Evolutionary conservation across 352 stramenopile species (phyloP).

Genomic region (Lagenidium sp.): DNA sequence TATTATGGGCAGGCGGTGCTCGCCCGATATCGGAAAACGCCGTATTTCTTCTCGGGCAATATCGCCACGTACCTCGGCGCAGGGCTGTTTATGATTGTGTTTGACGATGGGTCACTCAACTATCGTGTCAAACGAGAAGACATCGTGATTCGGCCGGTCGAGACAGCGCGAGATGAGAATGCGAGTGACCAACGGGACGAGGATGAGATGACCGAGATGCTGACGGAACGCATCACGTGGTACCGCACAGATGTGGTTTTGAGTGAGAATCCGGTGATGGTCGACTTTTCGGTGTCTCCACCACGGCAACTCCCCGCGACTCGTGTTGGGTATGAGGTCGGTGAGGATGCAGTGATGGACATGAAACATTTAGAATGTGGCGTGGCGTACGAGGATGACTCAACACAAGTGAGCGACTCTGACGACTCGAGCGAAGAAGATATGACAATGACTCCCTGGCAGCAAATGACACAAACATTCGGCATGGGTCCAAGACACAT

Average conservation of each 20-base stretch:
- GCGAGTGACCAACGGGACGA: background rate
- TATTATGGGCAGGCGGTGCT: constrained; percentile 54
- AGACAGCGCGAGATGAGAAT: background rate
- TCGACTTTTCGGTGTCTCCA: constrained; percentile 22
- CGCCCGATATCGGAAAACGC: constrained; percentile 55
- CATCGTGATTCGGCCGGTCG: constrained; percentile 29
- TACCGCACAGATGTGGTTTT: constrained; percentile 15
- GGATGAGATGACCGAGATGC: background rate
- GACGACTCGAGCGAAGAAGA: constrained; percentile 69
- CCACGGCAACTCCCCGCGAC: constrained; percentile 12
- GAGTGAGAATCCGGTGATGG: constrained; percentile 19
- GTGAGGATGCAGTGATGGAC: constrained; percentile 26
- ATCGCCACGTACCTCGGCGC: constrained; percentile 63
- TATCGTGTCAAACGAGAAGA: constrained; percentile 63
- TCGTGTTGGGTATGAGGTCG: constrained; percentile 12
- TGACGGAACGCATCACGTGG: constrained; percentile 12
- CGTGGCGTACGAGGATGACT: constrained; percentile 69
- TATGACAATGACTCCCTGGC: constrained; percentile 73
- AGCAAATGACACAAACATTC: constrained; percentile 81
- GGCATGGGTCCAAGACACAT: constrained; percentile 29
- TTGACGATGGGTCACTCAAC: constrained; percentile 64
- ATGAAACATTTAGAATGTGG: constrained; percentile 71
- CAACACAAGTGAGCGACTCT: constrained; percentile 77
- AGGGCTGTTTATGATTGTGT: constrained; percentile 71
- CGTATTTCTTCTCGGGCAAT: constrained; percentile 74